Evolutionary conservation across 2,329 filamentous ascomycete genomes (phyloP).

Genomic region (Ophiocordyceps sinensis): DNA sequence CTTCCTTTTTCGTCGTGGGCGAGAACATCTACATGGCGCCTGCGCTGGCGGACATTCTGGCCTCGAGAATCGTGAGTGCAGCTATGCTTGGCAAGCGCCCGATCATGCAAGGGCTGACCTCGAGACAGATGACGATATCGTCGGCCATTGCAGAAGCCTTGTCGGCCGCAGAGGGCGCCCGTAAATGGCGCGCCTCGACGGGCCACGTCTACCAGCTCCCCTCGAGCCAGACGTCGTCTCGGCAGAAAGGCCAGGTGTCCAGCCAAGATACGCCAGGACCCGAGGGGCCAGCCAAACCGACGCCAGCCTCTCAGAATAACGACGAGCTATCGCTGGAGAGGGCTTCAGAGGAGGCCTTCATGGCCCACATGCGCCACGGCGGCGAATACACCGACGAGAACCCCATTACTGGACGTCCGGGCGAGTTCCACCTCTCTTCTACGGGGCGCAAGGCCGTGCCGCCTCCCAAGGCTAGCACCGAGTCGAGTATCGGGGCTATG

Average conservation of each 20-base stretch:
- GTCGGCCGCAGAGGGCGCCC: constrained; percentile 32
- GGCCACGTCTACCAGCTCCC: constrained; percentile 37
- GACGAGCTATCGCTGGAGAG: constrained; percentile 27
- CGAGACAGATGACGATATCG: constrained; percentile 35
- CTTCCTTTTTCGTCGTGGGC: constrained; percentile 49
- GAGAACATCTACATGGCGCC: constrained; percentile 56
- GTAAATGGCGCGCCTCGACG: constrained; percentile 38
- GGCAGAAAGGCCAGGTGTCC: constrained; percentile 21
- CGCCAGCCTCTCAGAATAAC: constrained; percentile 18
- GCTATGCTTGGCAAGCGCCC: not conserved
- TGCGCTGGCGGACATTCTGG: constrained; percentile 42
- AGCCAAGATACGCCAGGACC: constrained; percentile 33
- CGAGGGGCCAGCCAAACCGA: constrained; percentile 16
- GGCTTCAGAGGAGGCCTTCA: constrained; percentile 42
- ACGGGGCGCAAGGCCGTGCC: constrained; percentile 36
- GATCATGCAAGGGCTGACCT: not conserved
- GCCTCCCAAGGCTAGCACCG: constrained; percentile 15
- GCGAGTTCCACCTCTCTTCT: constrained; percentile 49
- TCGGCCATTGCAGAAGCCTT: constrained; percentile 38
- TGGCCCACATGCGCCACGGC: constrained; percentile 42
- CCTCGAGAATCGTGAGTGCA: constrained; percentile 39
- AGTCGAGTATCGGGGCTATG: constrained; percentile 19
- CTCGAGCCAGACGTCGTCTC: constrained; percentile 10
- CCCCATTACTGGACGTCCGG: constrained; percentile 50
- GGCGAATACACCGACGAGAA: constrained; percentile 55